phyloP scores from a whole-genome alignment of 75 land plant species.

The Selaginella moellendorffii region DNA sequence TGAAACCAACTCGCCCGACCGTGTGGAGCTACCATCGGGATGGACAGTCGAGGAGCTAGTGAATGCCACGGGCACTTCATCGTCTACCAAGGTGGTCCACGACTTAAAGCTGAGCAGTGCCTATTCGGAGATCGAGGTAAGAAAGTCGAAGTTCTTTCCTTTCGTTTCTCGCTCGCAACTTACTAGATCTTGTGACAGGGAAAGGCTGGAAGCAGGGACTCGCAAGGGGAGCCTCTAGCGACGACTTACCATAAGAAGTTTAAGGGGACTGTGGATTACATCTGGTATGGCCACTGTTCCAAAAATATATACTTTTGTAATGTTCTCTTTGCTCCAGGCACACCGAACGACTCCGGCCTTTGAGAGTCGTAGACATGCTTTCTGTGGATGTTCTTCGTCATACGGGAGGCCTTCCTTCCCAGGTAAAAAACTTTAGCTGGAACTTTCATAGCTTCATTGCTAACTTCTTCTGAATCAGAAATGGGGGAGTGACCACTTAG shows the following conservation, averaged over 20 bases:
- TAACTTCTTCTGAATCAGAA: not conserved
- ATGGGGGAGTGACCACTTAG: not conserved
- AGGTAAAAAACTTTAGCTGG: not conserved
- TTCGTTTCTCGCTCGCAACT: not conserved
- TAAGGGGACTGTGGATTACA: slow-evolving; percentile 92
- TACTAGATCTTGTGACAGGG: not conserved
- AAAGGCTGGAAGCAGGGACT: slow-evolving; percentile 42
- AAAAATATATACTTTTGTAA: not conserved
- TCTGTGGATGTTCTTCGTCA: not conserved
- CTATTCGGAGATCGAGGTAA: slow-evolving; percentile 72
- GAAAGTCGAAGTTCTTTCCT: not conserved
- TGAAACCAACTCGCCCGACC: too few species aligned
- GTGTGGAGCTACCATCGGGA: too few species aligned
- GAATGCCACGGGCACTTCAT: slow-evolving; percentile 58
- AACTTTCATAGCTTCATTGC: not conserved
- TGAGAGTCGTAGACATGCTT: not conserved
- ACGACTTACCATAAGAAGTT: slow-evolving; percentile 71
- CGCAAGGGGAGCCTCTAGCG: slow-evolving; percentile 65
- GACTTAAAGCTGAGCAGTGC: slow-evolving; percentile 46
- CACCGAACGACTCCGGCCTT: not conserved
- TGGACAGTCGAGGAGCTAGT: slow-evolving; percentile 56
- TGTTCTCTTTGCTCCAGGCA: not conserved
- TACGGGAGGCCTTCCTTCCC: not conserved
- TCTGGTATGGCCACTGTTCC: slow-evolving; percentile 43
- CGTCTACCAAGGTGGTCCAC: slow-evolving; percentile 33